Evolutionary conservation across 495 filamentous ascomycete genomes (phyloP), one percentile per base, ranked within the genome.

Genomic region (Aspergillus affinis): DNA sequence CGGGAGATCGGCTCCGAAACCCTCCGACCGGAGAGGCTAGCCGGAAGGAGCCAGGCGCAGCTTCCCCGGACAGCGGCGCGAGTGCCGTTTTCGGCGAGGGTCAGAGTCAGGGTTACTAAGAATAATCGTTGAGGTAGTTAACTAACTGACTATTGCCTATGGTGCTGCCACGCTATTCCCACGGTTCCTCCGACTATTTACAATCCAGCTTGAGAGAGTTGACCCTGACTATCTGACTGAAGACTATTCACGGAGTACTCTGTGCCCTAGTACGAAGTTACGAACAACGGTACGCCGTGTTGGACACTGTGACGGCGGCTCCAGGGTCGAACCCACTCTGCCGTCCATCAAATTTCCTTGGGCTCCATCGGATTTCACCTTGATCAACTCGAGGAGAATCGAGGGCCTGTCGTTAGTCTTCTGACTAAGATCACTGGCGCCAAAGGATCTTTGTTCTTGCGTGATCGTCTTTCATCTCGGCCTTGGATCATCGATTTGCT

Each of bases 1-100:
- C 55, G 47, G 47, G 46, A 57, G 55, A 57, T 57, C 55, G 55
- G 55, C 46, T 49, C 55, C 46, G 55, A 49, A 19, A 57, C 19
- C n/a, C 49, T 57, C 55, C 55, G 55, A 21, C 47, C 41, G 10
- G 15, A 51, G 49, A 26, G 19, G 23, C 50, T 52, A 52, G 9
- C 17, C 50, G 5, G 9, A 30, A 29, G 17, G 1, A 7, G 50
- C 9, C 17, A n/a, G 10, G 21, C 17, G 50, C 23, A 8, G 13
- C 23, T 18, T n/a, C 7, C 23, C 50, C 30, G 13, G 48, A 20
- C n/a, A 6, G 23, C 19, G 49, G 2, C 21, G 49, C 8, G 8
- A 26, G 6, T 50, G 48, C 49, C 49, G 49, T 51, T 51, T 51
- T 19, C 50, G 23, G 50, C 6, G 8, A 41, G 36, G 10, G 10